A percentile compares a stretch with the other conserved stretches of the same genome.
These are phyloP conservation scores for Trichophaea hybrida DNA, from an alignment of 2,329 filamentous ascomycete genomes.

Conservation along the genomic window DNA sequence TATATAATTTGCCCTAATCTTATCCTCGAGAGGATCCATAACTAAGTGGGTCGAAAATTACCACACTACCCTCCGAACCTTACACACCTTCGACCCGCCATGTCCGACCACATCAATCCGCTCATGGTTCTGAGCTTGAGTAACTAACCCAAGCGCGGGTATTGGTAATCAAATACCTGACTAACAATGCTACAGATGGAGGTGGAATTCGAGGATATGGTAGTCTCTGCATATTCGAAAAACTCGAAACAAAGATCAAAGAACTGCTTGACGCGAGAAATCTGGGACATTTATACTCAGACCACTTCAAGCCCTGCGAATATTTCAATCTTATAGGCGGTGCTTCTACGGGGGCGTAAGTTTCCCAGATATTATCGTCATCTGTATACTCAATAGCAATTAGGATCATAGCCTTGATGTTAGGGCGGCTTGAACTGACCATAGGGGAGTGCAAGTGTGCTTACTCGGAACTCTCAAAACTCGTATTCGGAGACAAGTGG, in stretches of 20 bases:
- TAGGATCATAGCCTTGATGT: constrained; percentile 14
- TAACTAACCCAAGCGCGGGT: no score
- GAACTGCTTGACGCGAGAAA: neutral
- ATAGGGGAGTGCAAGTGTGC: constrained; percentile 8
- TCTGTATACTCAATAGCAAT: neutral
- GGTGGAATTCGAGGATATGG: constrained; percentile 6
- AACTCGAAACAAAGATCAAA: constrained; percentile 6
- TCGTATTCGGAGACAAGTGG: constrained; percentile 4
- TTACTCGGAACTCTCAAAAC: constrained; percentile 2
- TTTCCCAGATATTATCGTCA: neutral
- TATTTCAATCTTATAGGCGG: constrained; percentile 11
- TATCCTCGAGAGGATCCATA: no score
- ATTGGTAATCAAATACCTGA: no score
- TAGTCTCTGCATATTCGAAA: constrained; percentile 2
- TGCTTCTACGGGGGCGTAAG: constrained; percentile 13
- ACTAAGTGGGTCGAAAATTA: no score
- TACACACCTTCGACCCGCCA: no score
- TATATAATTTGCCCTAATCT: no score
- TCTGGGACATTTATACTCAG: neutral
- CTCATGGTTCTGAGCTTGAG: no score
- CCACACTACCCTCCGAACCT: no score
- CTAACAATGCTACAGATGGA: constrained; percentile 1
- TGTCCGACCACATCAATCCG: no score
- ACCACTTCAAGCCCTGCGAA: constrained; percentile 8
- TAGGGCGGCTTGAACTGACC: constrained; percentile 10